Conservation (phyloP, 352 stramenopile species). For the Phytophthora cryptogea region DNA sequence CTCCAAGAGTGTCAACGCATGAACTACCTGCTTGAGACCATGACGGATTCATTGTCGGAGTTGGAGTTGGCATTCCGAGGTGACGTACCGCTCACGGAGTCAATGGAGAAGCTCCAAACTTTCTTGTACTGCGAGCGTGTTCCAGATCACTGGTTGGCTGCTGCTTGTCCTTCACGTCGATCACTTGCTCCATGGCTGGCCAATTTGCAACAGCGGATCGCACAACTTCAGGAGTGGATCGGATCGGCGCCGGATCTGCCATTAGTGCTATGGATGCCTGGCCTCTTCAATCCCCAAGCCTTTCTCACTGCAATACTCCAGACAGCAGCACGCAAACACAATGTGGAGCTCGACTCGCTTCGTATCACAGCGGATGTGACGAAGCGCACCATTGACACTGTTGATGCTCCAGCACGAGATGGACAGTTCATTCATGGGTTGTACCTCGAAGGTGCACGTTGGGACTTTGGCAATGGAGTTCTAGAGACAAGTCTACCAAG, state of each 20-base stretch:
- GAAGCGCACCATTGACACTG: slow-evolving; percentile 81
- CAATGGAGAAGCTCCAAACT: slow-evolving; percentile 84
- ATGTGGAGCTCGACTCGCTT: slow-evolving; percentile 85
- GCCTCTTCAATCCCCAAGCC: slow-evolving; percentile 86
- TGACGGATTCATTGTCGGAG: slow-evolving; percentile 79
- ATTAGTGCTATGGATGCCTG: slow-evolving; percentile 82
- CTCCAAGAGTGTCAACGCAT: slow-evolving; percentile 91
- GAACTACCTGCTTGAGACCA: slow-evolving; percentile 80
- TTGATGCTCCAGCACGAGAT: slow-evolving; percentile 86
- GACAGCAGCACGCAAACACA: slow-evolving; percentile 72
- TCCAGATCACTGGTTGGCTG: slow-evolving; percentile 70
- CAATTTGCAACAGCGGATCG: slow-evolving; percentile 86
- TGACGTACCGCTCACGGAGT: slow-evolving; percentile 88
- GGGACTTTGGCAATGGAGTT: slow-evolving; percentile 79
- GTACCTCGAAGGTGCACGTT: slow-evolving; percentile 90
- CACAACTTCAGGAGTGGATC: slow-evolving; percentile 89
- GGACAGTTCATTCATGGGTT: slow-evolving; percentile 91
- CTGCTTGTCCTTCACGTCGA: slow-evolving; percentile 78
- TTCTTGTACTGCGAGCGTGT: slow-evolving; percentile 82
- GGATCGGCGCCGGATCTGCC: slow-evolving; percentile 76
- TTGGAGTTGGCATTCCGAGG: slow-evolving; percentile 89
- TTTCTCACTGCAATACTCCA: slow-evolving; percentile 87
- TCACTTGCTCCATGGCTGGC: slow-evolving; percentile 83
- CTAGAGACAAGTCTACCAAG: slow-evolving; percentile 84
- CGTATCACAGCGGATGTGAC: slow-evolving; percentile 84